Evolutionary conservation across 176 grass and related monocot species (phyloP), one percentile per base, ranked within the genome.

Genomic region (Olyra latifolia): DNA sequence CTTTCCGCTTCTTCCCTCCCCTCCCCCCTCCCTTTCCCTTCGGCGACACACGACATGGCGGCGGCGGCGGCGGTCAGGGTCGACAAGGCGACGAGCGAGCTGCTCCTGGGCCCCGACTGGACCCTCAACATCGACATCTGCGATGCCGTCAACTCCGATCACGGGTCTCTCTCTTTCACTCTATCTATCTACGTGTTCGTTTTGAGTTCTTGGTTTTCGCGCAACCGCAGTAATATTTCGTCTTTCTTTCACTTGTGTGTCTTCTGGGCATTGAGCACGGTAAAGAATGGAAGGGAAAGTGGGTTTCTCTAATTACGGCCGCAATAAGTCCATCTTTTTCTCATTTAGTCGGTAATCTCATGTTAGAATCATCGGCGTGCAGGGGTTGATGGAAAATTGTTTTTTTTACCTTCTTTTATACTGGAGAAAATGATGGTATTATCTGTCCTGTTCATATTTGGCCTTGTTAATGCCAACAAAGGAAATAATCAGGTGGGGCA

Each of bases 51-150:
- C 6, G n/a, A 25, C 52, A 81, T 83, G 82, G 45, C 65, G 76
- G 50, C 84, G 82, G 45, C 65, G 76, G 44, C 84, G 64, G 83
- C 87, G 78, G 91, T 93, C 41, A 77, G 71, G 81, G 94, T 97
- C 62, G 94, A 97, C 56, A 97, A 97, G 88, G 91, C 94, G 25
- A 97, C 94, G 38, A 97, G 84, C 88, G 94, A 93, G 60, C 94
- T 97, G 77, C 80, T 97, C 69, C 84, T 93, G 72, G 91, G 76
- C 9, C 94, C 94, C 24, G 94, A 97, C 74, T 97, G 94, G 94
- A 84, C 83, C n/a, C 83, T 97, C 82, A 97, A 97, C 84, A 93
- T 97, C 59, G 91, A 93, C 48, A 97, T 97, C 86, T 97, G 91
- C 91, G 94, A 97, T 68, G 86, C 81, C 82, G 61, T 66, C 77